Percentiles rank a stretch among this genome's conserved stretches.
Evolutionary conservation across 2,329 filamentous ascomycete species (phyloP).

Genomic region (Bipolaris victoriae): DNA sequence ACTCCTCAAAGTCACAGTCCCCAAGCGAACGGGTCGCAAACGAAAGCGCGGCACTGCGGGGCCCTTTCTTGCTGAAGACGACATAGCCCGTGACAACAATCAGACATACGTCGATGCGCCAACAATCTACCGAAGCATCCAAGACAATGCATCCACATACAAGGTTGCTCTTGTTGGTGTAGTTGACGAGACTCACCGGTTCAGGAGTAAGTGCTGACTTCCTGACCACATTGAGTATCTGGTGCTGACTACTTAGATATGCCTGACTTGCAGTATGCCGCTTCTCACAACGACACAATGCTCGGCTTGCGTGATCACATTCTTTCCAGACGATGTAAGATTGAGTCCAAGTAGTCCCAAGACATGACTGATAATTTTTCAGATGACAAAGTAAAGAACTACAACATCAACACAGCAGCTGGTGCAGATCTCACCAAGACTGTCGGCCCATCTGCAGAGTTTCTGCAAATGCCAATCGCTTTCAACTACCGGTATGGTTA

Average conservation of each 20-base stretch:
- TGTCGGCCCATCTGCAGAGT: constrained; percentile 79
- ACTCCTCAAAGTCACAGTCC: constrained; percentile 83
- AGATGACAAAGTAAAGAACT: constrained; percentile 67
- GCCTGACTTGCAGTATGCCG: constrained; percentile 85
- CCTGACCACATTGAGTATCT: background rate
- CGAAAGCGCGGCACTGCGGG: constrained; percentile 78
- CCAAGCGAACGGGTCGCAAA: constrained; percentile 84
- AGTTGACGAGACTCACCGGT: constrained; percentile 83
- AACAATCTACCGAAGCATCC: constrained; percentile 66
- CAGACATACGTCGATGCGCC: constrained; percentile 30
- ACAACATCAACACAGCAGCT: constrained; percentile 55
- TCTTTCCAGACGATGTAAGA: constrained; percentile 71
- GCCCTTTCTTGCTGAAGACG: constrained; percentile 59
- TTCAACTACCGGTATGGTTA: constrained; percentile 64
- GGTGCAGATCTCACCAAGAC: constrained; percentile 68
- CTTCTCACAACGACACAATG: constrained; percentile 71
- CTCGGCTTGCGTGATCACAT: constrained; percentile 73
- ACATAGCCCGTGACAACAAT: constrained; percentile 8
- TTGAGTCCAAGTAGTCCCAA: background rate
- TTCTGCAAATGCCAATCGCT: constrained; percentile 74
- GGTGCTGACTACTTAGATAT: constrained; percentile 57
- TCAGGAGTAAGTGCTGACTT: constrained; percentile 64
- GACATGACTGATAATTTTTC: background rate
- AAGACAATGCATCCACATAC: constrained; percentile 73
- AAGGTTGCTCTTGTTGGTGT: constrained; percentile 72